These are phyloP conservation scores for Paraglomus brasilianum DNA, from an alignment of 192 early-diverging fungal species.

Conservation along the genomic window DNA sequence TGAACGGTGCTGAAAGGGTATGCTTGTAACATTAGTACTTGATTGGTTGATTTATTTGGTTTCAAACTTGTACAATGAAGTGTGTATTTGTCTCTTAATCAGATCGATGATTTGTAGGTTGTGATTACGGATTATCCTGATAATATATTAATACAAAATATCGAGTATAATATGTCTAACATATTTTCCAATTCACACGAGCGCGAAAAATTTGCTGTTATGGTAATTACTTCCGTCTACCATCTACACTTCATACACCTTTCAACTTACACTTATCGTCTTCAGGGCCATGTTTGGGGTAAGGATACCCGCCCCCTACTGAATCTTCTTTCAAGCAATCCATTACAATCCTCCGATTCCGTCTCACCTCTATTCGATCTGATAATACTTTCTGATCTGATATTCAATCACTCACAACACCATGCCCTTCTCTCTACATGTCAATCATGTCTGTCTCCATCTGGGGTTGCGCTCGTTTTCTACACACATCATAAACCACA, in stretches of 20 bases:
- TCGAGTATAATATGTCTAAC: constrained; percentile 62
- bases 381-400: constrained; percentile 79
- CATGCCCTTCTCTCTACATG: constrained; percentile 69
- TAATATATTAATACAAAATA: constrained; percentile 70
- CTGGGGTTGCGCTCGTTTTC: constrained; percentile 70
- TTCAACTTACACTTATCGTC: constrained; percentile 31
- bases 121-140: constrained; percentile 81
- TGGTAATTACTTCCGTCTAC: constrained; percentile 2
- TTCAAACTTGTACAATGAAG: not conserved
- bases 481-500: constrained; percentile 86
- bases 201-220: constrained; percentile 11
- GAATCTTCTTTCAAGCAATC: constrained; percentile 28
- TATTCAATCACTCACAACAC: constrained; percentile 93
- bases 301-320: constrained; percentile 45
- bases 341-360: not conserved
- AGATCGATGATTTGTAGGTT: constrained; percentile 35
- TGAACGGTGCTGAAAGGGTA: constrained; percentile 72
- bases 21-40: no score
- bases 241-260: not conserved
- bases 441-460: constrained; percentile 55
- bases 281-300: constrained; percentile 73
- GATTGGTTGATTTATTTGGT: no score
- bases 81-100: not conserved
- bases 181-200: constrained; percentile 43
- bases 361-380: constrained; percentile 61